Conservation (phyloP, 2,329 filamentous ascomycete genomes). For the Zelopaecilomyces penicillatus region DNA sequence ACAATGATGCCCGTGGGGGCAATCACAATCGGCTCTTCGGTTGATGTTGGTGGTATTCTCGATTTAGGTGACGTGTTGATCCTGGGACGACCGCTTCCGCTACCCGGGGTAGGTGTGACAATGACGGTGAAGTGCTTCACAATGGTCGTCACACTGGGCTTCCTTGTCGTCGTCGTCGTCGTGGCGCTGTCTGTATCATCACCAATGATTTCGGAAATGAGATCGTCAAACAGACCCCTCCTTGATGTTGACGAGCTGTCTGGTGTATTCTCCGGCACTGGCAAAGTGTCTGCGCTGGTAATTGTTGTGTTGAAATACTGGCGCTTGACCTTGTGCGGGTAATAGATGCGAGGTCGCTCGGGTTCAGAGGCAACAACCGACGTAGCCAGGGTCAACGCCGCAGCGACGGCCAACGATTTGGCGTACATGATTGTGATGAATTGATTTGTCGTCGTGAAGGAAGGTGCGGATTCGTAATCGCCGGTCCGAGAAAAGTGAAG, state of each 20-base stretch:
- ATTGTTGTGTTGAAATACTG: constrained; percentile 37
- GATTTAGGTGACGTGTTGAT: constrained; percentile 12
- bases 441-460: constrained; percentile 12
- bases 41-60: constrained; percentile 2
- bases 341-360: constrained; percentile 46
- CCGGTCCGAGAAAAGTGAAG: constrained; percentile 7
- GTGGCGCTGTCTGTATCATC: no score
- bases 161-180: neutral
- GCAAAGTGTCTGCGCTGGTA: constrained; percentile 18
- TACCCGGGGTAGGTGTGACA: constrained; percentile 2
- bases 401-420: constrained; percentile 37
- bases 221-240: constrained; percentile 14
- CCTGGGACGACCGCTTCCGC: neutral
- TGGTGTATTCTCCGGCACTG: neutral
- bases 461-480: constrained; percentile 11
- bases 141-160: constrained; percentile 7
- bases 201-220: constrained; percentile 15
- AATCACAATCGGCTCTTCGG: constrained; percentile 16
- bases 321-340: constrained; percentile 48
- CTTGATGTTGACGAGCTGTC: constrained; percentile 5
- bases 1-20: constrained; percentile 19
- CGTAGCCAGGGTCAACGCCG: constrained; percentile 40
- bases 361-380: constrained; percentile 36
- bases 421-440: constrained; percentile 37
- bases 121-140: neutral